These are phyloP conservation scores for Starmerella bombicola DNA, from an alignment of 805 yeast species.

Conservation along the genomic window DNA sequence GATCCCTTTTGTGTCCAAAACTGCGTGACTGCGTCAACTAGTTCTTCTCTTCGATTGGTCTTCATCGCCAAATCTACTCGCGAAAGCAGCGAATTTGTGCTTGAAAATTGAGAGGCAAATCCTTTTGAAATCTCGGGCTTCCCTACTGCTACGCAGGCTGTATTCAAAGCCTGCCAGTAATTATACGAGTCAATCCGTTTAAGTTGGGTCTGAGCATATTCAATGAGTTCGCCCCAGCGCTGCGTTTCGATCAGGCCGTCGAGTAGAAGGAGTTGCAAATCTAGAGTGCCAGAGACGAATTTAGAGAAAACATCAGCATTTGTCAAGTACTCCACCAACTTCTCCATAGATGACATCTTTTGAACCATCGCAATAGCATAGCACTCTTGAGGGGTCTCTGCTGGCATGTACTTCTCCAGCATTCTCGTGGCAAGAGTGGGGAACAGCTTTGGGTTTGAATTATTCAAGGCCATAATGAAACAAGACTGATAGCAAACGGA, in stretches of 20 bases:
- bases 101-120: conserved; percentile 27
- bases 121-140: conserved; percentile 28
- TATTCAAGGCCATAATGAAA: conserved; percentile 36
- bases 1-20: conserved; percentile 39
- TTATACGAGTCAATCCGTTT: conserved; percentile 59
- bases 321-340: conserved; percentile 28
- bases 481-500: conserved; percentile 24
- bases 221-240: conserved; percentile 36
- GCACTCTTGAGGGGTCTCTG: conserved; percentile 49
- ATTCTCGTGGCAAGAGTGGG: conserved; percentile 51
- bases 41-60: conserved; percentile 8
- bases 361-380: conserved; percentile 47
- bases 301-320: conserved; percentile 14
- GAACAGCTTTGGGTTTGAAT: conserved; percentile 40
- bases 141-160: conserved; percentile 34
- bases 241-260: conserved; percentile 35
- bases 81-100: conserved; percentile 51
- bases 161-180: conserved; percentile 50
- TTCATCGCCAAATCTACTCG: conserved; percentile 35
- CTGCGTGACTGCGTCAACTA: conserved; percentile 19
- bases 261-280: conserved; percentile 37
- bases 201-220: conserved; percentile 34
- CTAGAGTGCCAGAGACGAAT: conserved; percentile 38
- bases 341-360: conserved; percentile 29
- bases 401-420: conserved; percentile 42